Percentiles rank a stretch among this genome's conserved stretches.
phyloP scores from a whole-genome alignment of 495 filamentous ascomycete genomes.

The Penicillium salamii region DNA sequence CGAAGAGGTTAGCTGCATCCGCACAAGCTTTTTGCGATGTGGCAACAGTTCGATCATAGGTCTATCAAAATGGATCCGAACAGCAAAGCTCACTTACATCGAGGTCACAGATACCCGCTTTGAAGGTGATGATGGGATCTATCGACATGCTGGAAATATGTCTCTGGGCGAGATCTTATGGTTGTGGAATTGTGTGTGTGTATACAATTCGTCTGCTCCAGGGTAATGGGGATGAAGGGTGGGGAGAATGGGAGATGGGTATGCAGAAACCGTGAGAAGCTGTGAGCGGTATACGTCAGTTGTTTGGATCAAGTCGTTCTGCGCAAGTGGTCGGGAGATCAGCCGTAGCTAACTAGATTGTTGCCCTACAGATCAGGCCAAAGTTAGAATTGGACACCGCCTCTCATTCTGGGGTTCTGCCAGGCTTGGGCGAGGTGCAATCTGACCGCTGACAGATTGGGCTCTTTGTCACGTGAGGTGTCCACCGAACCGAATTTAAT shows the following conservation, averaged over 20 bases:
- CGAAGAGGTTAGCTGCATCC: slow-evolving; percentile 6
- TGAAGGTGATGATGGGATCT: slow-evolving; percentile 89
- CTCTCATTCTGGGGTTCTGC: too few relatives aligned
- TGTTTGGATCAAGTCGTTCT: slow-evolving; percentile 28
- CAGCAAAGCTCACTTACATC: slow-evolving; percentile 57
- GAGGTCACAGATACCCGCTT: slow-evolving; percentile 87
- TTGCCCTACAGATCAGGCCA: slow-evolving; percentile 13
- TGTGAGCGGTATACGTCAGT: slow-evolving; percentile 40
- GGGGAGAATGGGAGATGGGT: slow-evolving; percentile 3
- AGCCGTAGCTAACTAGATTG: slow-evolving; percentile 15
- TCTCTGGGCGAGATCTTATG: not conserved
- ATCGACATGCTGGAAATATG: slow-evolving; percentile 61
- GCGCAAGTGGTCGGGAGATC: slow-evolving; percentile 16
- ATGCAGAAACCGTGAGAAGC: slow-evolving; percentile 19
- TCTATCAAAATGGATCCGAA: not conserved
- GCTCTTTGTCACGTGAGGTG: too few relatives aligned
- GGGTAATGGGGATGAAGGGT: slow-evolving; percentile 5
- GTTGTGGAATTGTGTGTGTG: not conserved
- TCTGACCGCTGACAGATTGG: too few relatives aligned
- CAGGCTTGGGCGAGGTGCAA: too few relatives aligned
- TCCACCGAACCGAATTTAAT: too few relatives aligned
- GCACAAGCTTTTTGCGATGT: too few relatives aligned
- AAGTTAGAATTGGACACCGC: not conserved
- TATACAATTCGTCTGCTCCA: slow-evolving; percentile 8
- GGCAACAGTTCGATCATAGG: not conserved